Evolutionary conservation across 2,329 filamentous ascomycete species (phyloP).

Genomic region (Botryotinia narcissicola): DNA sequence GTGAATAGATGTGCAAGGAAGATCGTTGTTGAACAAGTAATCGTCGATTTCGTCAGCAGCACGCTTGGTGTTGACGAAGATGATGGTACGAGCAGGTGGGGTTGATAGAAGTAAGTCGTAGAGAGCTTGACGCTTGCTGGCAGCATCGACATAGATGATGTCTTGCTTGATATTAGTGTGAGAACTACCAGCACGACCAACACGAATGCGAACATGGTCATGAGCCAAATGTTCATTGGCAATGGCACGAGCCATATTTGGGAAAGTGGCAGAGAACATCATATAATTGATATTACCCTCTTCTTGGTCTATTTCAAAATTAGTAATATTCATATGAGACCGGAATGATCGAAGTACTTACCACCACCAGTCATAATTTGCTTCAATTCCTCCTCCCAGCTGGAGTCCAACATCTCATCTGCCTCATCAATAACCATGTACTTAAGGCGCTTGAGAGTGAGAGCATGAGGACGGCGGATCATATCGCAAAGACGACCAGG

Average conservation of each 20-base stretch:
- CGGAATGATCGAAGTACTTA: conserved; percentile 46
- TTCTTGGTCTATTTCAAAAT: conserved; percentile 62
- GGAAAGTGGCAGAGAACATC: conserved; percentile 95
- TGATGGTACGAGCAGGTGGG: conserved; percentile 73
- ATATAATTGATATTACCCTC: conserved; percentile 67
- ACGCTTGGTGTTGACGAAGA: conserved; percentile 84
- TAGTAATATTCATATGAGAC: conserved; percentile 19
- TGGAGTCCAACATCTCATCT: conserved; percentile 80
- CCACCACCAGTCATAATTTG: conserved; percentile 79
- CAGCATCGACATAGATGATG: conserved; percentile 64
- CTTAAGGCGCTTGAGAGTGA: conserved; percentile 74
- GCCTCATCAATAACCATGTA: conserved; percentile 89
- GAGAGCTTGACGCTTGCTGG: conserved; percentile 67
- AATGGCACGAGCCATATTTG: conserved; percentile 71
- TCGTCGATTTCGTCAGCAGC: conserved; percentile 84
- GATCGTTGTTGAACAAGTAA: conserved; percentile 72
- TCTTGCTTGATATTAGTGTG: conserved; percentile 81
- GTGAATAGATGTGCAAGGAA: conserved; percentile 88
- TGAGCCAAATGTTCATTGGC: conserved; percentile 73
- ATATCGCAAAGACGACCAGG: conserved; percentile 85
- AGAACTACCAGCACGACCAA: conserved; percentile 82
- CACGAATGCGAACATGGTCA: conserved; percentile 75
- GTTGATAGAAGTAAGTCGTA: conserved; percentile 69
- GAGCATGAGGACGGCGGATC: conserved; percentile 65
- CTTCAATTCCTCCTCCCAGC: conserved; percentile 75